Conservation (phyloP, 129 eudicot genomes). For the Centaurea solstitialis region DNA sequence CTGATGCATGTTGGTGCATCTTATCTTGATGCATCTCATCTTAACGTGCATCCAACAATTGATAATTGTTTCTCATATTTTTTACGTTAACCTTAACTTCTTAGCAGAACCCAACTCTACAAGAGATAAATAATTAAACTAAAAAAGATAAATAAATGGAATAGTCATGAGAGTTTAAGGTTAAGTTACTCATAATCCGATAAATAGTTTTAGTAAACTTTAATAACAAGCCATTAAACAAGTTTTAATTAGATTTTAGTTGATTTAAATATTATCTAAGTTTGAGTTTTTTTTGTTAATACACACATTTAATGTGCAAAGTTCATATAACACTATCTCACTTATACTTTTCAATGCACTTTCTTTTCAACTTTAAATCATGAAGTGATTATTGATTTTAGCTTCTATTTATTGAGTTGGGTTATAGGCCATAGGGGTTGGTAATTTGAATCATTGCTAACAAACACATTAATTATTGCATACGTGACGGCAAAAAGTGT, state of each 20-base stretch:
- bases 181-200: no score
- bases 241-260: not conserved
- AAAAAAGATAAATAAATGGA: no score
- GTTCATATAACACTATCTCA: not conserved
- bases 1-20: no score
- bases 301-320: not conserved
- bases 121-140: no score
- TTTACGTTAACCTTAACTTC: no score
- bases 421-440: constrained; percentile 22
- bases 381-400: constrained; percentile 9
- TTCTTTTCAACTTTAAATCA: constrained; percentile 22
- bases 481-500: constrained; percentile 6
- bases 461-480: constrained; percentile 17
- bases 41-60: no score
- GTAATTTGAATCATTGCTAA: constrained; percentile 28
- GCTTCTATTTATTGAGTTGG: constrained; percentile 20
- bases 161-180: no score
- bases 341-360: constrained; percentile 1
- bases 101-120: no score
- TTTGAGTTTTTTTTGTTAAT: not conserved
- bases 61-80: no score
- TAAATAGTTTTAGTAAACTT: not conserved
- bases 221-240: not conserved
- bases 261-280: not conserved
- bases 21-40: no score